These are phyloP conservation scores for Lachnellula suecica DNA, from an alignment of 2,329 filamentous ascomycete genomes.

Conservation along the genomic window DNA sequence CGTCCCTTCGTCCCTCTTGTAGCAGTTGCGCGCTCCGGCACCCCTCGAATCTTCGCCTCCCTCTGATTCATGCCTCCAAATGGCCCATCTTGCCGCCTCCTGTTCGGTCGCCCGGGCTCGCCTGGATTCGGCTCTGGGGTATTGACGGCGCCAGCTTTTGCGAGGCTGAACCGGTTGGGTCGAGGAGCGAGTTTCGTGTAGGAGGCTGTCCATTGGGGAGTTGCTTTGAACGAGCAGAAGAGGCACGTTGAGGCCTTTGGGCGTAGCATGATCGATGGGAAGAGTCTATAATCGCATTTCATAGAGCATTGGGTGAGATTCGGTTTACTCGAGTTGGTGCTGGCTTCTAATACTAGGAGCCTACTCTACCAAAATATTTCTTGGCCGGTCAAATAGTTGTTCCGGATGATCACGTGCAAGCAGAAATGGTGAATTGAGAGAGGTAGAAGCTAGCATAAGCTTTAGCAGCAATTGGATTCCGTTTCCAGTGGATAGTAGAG, in stretches of 20 bases:
- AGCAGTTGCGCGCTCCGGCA: constrained; percentile 35
- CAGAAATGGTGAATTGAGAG: too few relatives aligned
- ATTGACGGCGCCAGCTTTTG: constrained; percentile 22
- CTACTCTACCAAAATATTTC: neutral
- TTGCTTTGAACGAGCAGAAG: constrained; percentile 28
- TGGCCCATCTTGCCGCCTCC: constrained; percentile 47
- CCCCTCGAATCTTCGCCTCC: constrained; percentile 42
- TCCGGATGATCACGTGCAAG: neutral
- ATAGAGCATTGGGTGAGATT: neutral
- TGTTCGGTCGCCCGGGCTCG: constrained; percentile 28
- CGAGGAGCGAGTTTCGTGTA: constrained; percentile 22
- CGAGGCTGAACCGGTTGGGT: constrained; percentile 28
- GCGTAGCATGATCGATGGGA: constrained; percentile 25
- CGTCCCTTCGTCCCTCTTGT: constrained; percentile 12
- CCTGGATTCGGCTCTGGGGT: constrained; percentile 8
- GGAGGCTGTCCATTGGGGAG: constrained; percentile 22
- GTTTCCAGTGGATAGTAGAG: too few relatives aligned
- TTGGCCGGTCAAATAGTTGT: neutral
- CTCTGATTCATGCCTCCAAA: constrained; percentile 61
- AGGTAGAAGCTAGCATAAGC: too few relatives aligned
- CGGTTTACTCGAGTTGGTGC: neutral
- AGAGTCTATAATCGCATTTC: constrained; percentile 11
- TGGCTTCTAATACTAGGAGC: too few relatives aligned
- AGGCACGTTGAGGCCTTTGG: constrained; percentile 25
- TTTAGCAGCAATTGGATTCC: too few relatives aligned